phyloP scores from a whole-genome alignment of 352 stramenopile genomes.

The Thraustotheca clavata region DNA sequence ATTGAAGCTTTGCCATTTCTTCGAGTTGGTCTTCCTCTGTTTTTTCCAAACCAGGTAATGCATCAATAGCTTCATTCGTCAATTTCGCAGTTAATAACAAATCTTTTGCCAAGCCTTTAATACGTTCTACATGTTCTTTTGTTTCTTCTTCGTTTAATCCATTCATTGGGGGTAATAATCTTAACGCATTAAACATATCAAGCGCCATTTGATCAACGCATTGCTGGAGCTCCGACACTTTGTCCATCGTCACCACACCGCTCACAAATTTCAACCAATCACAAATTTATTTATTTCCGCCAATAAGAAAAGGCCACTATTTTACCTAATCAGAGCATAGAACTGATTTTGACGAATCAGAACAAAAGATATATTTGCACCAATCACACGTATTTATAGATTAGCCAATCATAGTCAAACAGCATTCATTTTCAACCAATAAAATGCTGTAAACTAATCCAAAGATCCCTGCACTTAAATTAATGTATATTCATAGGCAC shows the following conservation, averaged over 20 bases:
- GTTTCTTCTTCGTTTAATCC: slow-evolving; percentile 24
- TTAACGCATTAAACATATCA: slow-evolving; percentile 83
- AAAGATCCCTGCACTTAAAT: too few relatives aligned
- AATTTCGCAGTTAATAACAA: slow-evolving; percentile 71
- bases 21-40: slow-evolving; percentile 77
- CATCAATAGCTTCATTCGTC: slow-evolving; percentile 69
- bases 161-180: slow-evolving; percentile 42
- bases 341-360: too few relatives aligned
- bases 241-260: slow-evolving; percentile 35
- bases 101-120: slow-evolving; percentile 64
- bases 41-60: slow-evolving; percentile 72
- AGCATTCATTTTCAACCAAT: too few relatives aligned
- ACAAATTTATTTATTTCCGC: background rate
- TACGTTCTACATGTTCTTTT: slow-evolving; percentile 28
- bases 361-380: too few relatives aligned
- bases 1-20: slow-evolving; percentile 63
- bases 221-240: slow-evolving; percentile 74
- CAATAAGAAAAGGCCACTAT: too few relatives aligned
- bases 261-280: background rate
- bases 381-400: slow-evolving; percentile 4
- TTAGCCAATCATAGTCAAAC: background rate
- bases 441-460: too few relatives aligned
- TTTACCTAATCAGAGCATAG: too few relatives aligned
- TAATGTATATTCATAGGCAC: too few relatives aligned
- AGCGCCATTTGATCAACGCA: slow-evolving; percentile 81